Evolutionary conservation across 768 basidiomycete genomes (phyloP), one percentile per base, ranked within the genome.

Genomic region (Termitomyces sp.): DNA sequence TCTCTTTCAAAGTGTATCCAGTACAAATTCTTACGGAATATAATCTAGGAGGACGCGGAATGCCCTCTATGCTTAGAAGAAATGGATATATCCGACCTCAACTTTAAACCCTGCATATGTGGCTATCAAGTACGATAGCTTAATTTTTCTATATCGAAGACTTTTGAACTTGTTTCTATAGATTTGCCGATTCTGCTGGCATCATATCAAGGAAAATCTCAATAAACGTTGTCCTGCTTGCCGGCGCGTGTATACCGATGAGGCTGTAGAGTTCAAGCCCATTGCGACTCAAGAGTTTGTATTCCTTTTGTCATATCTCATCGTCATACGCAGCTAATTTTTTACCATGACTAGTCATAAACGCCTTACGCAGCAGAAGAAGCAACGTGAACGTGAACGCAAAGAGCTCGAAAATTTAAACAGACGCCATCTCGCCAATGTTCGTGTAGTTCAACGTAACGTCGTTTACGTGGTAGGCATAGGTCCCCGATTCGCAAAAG

Each of bases 121-220:
- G 97, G 97, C 63, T 97, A 98, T 77, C 97, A 98, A 85, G 97
- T 91, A 67, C 56, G 55, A 56, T 46, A 32, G n/a, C n/a, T 45
- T 60, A 46, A 57, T 25, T 36, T 58, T 61, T 55, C 40, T 38
- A 56, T 57, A 31, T 46, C 29, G 51, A 31, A 42, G 37, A 56
- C 42, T 60, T 46, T 56, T 56, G 45, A 60, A 66, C 47, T 29
- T 60, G 53, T 57, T 63, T 62, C 56, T n/a, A 65, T 37, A 99
- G 97, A 94, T 99, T 66, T 99, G 97, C 74, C 90, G 94, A 60
- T 99, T 99, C 79, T 99, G 97, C 75, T 98, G 95, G 87, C 93
- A 99, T 76, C 95, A 98, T 77, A 96, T 97, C 82, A 90, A 92
- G 78, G 87, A 92, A 76, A 93, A 97, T 77, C 81, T 96, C 63